Evolutionary conservation across 257 asterid genomes (phyloP), one percentile per base, ranked within the genome.

Genomic region (Solanum ahanhuiri): DNA sequence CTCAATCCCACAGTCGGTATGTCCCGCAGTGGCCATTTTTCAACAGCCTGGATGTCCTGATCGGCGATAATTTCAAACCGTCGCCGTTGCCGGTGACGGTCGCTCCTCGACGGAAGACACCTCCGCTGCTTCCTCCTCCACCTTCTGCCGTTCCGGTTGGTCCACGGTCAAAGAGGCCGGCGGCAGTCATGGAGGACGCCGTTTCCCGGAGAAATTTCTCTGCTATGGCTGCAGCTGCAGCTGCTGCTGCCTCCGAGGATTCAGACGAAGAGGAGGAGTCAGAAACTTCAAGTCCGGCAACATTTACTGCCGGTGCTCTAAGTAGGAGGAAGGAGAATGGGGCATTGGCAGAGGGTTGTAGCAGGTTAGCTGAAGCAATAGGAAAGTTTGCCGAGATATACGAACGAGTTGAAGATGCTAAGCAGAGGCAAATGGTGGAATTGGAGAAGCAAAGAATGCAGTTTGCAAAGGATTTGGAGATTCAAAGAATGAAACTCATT

Each of bases 381-480:
- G 88, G 89, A 72, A 91, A 93, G 54, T 89, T 96, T 28, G 98
- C 91, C 2, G 87, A 89, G 72, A 90, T 93, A 43, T 96, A 96
- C 37, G 93, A 92, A 92, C 94, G 90, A 76, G 98, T 96, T 51
- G 99, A 95, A 90, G 93, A 86, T 91, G 94, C 93, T 33, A 96
- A 96, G 83, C 98, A 94, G 92, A 86, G 93, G 89, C 98, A 93
- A 88, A 89, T 96, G 93, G 92, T 95, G 94, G 99, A 96, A 86
- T 82, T 94, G 90, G 99, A 96, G 94, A 96, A 94, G 87, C 95
- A 96, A 73, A 91, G 97, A 88, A 94, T 94, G 95, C 94, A 94
- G 83, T 95, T 95, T 84, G 93, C 97, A 1, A 92, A 92, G 88
- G 99, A 96, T 90, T 89, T 96, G 90, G 99, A 96, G 93, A 90